Evolutionary conservation across 2,329 filamentous ascomycete genomes (phyloP).

Genomic region (Pseudomassariella vexata): DNA sequence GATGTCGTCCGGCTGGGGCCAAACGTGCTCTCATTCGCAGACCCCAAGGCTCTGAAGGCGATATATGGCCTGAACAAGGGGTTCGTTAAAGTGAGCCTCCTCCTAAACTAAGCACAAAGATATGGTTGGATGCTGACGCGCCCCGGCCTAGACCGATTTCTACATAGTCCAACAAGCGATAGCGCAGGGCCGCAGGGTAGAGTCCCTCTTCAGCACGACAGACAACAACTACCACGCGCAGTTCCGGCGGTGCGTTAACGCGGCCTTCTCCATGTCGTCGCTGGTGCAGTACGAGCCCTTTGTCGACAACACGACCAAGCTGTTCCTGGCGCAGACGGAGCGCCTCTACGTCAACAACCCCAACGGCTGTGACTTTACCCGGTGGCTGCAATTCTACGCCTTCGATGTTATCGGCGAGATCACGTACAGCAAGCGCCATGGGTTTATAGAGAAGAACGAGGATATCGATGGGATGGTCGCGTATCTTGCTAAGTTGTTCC

Average conservation of each 20-base stretch:
- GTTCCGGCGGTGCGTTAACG: slow-evolving; percentile 69
- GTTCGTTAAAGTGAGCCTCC: slow-evolving; percentile 59
- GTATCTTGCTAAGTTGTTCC: slow-evolving; percentile 59
- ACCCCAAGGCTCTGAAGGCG: slow-evolving; percentile 65
- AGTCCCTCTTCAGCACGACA: slow-evolving; percentile 70
- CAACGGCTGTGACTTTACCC: slow-evolving; percentile 55
- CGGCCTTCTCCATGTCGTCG: slow-evolving; percentile 71
- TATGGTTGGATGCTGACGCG: slow-evolving; percentile 8
- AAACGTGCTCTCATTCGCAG: slow-evolving; percentile 66
- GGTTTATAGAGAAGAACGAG: slow-evolving; percentile 68
- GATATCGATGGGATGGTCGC: slow-evolving; percentile 70
- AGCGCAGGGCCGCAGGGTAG: slow-evolving; percentile 59
- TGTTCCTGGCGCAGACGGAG: slow-evolving; percentile 62
- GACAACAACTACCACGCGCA: slow-evolving; percentile 71
- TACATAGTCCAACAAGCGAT: slow-evolving; percentile 74
- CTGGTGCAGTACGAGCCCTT: slow-evolving; percentile 76
- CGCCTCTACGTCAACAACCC: slow-evolving; percentile 42
- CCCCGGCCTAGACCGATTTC: slow-evolving; percentile 60
- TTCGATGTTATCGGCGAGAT: slow-evolving; percentile 78
- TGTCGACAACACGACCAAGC: slow-evolving; percentile 66
- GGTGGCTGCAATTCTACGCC: slow-evolving; percentile 75
- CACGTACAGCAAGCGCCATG: slow-evolving; percentile 69
- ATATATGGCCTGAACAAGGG: slow-evolving; percentile 84
- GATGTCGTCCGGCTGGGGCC: slow-evolving; percentile 71
- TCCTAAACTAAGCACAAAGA: neutral